These are phyloP conservation scores for Brassica nigra DNA, from an alignment of 345 rosid species.

Conservation along the genomic window DNA sequence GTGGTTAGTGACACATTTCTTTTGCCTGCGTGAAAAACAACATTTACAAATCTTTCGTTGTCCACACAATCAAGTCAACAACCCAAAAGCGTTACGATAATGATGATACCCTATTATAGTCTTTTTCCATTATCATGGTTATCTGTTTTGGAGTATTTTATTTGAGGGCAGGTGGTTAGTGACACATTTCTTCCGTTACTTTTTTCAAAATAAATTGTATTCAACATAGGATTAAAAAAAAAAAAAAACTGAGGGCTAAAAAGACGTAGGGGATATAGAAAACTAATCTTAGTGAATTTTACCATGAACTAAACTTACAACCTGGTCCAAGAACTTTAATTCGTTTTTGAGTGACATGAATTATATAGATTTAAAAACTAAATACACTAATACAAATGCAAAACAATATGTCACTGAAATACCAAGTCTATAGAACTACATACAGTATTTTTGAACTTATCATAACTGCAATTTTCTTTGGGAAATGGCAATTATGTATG, in stretches of 20 bases:
- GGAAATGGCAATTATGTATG: no score
- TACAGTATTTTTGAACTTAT: no score
- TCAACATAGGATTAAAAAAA: neutral
- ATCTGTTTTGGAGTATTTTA: conserved; percentile 9
- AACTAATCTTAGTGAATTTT: neutral
- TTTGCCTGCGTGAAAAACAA: neutral
- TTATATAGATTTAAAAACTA: no score
- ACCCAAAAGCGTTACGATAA: conserved; percentile 3
- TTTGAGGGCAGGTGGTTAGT: neutral
- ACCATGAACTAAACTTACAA: neutral
- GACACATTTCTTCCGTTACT: neutral
- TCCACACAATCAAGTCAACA: neutral
- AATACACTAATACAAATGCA: no score
- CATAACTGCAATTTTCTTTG: no score
- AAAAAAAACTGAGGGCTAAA: neutral
- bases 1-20: no score
- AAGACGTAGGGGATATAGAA: neutral
- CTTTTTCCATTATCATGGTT: neutral
- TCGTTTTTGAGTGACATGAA: neutral
- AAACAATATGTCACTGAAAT: no score
- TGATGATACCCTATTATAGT: neutral
- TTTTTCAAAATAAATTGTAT: neutral
- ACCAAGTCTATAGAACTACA: no score
- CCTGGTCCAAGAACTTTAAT: neutral
- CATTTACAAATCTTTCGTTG: neutral